Base-by-base conservation (phyloP, 306 rosid species). In the Herpetospermum pedunculosum region DNA sequence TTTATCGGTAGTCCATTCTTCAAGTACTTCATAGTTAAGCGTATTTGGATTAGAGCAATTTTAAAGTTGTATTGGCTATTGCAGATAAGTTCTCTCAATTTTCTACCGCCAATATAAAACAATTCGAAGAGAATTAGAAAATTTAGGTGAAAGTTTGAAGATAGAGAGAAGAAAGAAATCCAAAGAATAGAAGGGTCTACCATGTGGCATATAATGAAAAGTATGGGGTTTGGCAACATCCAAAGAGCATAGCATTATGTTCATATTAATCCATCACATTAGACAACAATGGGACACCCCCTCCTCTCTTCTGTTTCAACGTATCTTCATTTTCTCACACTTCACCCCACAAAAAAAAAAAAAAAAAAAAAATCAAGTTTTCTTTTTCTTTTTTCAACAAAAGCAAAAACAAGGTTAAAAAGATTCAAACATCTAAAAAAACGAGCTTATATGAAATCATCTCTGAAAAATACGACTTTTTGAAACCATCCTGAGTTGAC, bases 131-230 rank as follows among this genome's bases (percentile, higher is more conserved):
- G n/a, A n/a, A 44, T 47, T 47, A 15, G 19, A 47, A 47, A 47
- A 15, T n/a, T 48, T 49, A 49, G 25, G 54, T 16, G n/a, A 5
- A 18, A n/a, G 0, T 49, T 49, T 49, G 55, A 49, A 26, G 37
- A 53, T 1, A 15, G 64, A 28, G 18, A 57, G 65, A 28, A 29
- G 41, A 18, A 59, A 15, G 15, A 34, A 62, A 34, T 3, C 23
- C 14, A 34, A 60, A 59, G 67, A 30, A 60, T 15, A 62, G 69
- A 34, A 68, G 73, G 73, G 73, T 68, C 73, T 68, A 68, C 73
- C 73, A 68, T 68, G 73, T 68, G 73, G 23, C 73, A 68, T 43
- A 63, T 37, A 37, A 63, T 37, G 30, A 47, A 35, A 63, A 19
- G 70, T 9, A 63, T 63, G 70, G 70, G 48, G 70, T 19, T 63